These are phyloP conservation scores for Xylaria sp. DNA, from an alignment of 2,329 filamentous ascomycete genomes.

Conservation along the genomic window DNA sequence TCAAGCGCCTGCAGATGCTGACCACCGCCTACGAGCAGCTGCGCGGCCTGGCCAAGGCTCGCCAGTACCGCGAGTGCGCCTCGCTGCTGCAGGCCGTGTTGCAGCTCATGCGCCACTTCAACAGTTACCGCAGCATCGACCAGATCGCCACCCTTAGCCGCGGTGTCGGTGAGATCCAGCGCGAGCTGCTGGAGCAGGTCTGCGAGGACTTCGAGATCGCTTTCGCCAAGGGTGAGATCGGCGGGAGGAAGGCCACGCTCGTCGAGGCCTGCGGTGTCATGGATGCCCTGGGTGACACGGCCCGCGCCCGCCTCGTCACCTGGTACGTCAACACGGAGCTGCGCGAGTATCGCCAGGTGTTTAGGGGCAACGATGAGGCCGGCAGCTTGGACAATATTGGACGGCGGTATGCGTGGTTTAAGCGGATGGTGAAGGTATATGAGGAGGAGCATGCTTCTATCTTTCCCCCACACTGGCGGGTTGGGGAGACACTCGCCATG, in stretches of 20 bases:
- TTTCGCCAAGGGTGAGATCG: slow-evolving; percentile 88
- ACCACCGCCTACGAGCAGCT: slow-evolving; percentile 99
- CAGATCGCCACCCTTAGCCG: slow-evolving; percentile 94
- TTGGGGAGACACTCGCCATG: slow-evolving; percentile 88
- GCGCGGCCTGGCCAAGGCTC: slow-evolving; percentile 79
- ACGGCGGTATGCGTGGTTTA: slow-evolving; percentile 94
- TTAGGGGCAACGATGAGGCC: slow-evolving; percentile 95
- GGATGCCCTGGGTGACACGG: slow-evolving; percentile 91
- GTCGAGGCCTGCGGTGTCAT: slow-evolving; percentile 92
- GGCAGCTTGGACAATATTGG: slow-evolving; percentile 97
- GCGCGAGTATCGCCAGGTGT: slow-evolving; percentile 94
- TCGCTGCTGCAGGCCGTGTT: slow-evolving; percentile 93
- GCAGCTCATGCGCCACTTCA: slow-evolving; percentile 98
- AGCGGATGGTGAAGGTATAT: slow-evolving; percentile 92
- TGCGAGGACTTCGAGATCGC: slow-evolving; percentile 98
- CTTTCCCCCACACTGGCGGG: slow-evolving; percentile 88
- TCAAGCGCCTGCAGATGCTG: slow-evolving; percentile 97
- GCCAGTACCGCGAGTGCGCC: slow-evolving; percentile 95
- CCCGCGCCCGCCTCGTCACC: slow-evolving; percentile 81
- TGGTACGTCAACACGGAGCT: slow-evolving; percentile 99
- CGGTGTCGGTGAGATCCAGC: slow-evolving; percentile 92
- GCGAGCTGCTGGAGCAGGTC: slow-evolving; percentile 94
- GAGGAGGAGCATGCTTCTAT: slow-evolving; percentile 91
- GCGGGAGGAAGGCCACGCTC: slow-evolving; percentile 73
- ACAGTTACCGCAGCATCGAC: slow-evolving; percentile 96